Conservation (phyloP, 1,284 basidiomycete species). For the Leccinum fallax region DNA sequence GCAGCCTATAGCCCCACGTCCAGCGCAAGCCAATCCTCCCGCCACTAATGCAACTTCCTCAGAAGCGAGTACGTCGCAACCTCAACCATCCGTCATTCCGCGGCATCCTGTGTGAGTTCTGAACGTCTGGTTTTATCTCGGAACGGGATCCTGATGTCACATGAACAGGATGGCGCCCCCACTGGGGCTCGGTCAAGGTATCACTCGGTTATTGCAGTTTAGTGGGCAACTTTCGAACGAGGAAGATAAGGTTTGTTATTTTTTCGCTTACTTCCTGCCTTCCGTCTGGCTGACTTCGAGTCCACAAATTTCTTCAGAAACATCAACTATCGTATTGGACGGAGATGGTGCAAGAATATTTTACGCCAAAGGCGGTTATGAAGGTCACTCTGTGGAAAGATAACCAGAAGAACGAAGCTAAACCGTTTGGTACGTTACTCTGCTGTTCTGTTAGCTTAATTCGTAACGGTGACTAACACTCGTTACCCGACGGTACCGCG, state of each 20-base stretch:
- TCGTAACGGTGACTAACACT: conserved; percentile 9
- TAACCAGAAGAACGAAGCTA: conserved; percentile 71
- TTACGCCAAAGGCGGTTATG: conserved; percentile 64
- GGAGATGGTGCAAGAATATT: conserved; percentile 61
- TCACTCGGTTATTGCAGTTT: conserved; percentile 63
- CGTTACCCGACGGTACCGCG: conserved; percentile 13
- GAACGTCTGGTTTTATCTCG: not conserved
- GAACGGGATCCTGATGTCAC: conserved; percentile 17
- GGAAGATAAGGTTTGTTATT: conserved; percentile 45
- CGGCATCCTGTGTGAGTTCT: conserved; percentile 35
- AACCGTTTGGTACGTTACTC: conserved; percentile 67
- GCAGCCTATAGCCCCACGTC: conserved; percentile 42
- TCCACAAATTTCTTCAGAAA: conserved; percentile 44
- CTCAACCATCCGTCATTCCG: conserved; percentile 27
- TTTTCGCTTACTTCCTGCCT: not conserved
- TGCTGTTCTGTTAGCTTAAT: conserved; percentile 1
- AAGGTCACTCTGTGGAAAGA: conserved; percentile 82
- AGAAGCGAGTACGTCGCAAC: conserved; percentile 31
- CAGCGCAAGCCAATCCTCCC: conserved; percentile 30
- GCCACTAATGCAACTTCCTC: conserved; percentile 26
- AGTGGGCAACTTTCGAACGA: conserved; percentile 62
- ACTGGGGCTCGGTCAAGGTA: conserved; percentile 59
- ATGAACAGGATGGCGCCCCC: conserved; percentile 29
- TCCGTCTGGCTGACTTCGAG: conserved; percentile 7
- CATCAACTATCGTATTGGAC: conserved; percentile 65